Evolutionary conservation across 257 asterid species (phyloP).

Genomic region (Coffea eugenioides): DNA sequence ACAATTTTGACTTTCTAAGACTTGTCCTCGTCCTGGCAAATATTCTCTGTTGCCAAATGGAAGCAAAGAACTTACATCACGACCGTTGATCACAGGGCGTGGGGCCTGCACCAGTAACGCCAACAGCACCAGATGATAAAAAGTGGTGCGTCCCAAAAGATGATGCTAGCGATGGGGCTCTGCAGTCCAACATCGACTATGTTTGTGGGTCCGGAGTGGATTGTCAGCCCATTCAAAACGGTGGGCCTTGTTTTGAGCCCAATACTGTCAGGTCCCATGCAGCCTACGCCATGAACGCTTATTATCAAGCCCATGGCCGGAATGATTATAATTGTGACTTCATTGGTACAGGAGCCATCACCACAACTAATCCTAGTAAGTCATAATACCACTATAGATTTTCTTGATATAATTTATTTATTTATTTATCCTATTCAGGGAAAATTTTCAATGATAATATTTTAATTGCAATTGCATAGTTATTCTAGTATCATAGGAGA

Average conservation of each 20-base stretch:
- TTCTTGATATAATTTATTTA: neutral
- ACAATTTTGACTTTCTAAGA: neutral
- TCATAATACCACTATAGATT: neutral
- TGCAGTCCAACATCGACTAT: constrained; percentile 47
- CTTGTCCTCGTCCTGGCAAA: too few relatives aligned
- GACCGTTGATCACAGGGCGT: constrained; percentile 9
- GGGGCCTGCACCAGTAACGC: constrained; percentile 16
- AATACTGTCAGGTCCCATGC: constrained; percentile 35
- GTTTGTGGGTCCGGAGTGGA: constrained; percentile 41
- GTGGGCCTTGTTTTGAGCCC: constrained; percentile 48
- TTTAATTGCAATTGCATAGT: too few relatives aligned
- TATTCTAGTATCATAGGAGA: too few relatives aligned
- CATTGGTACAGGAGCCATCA: constrained; percentile 21
- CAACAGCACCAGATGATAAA: constrained; percentile 26
- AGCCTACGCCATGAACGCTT: constrained; percentile 55
- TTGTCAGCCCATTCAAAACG: constrained; percentile 41
- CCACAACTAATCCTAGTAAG: constrained; percentile 47
- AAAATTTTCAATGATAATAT: too few relatives aligned
- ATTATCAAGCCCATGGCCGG: constrained; percentile 43
- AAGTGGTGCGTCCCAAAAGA: constrained; percentile 40
- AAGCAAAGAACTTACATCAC: too few relatives aligned
- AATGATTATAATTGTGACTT: constrained; percentile 35
- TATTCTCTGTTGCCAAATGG: neutral
- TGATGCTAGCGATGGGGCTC: constrained; percentile 30
- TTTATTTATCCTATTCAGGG: neutral